Conservation (phyloP, 73 alveolate genomes). For the Symbiodinium natans region DNA sequence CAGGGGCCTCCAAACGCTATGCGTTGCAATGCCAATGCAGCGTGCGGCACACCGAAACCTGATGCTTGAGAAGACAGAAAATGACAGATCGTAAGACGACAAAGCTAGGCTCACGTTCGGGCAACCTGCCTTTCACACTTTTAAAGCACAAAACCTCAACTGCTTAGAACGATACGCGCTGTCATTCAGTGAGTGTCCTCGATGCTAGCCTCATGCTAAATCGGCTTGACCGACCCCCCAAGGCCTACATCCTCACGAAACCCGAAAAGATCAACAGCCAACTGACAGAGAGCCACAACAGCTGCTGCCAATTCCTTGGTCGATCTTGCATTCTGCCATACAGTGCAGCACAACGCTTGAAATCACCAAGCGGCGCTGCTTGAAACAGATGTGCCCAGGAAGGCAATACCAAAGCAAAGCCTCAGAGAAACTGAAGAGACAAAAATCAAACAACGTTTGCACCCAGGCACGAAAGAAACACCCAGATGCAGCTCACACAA, state of each 20-base stretch:
- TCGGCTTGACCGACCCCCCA: no score
- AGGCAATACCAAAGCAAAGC: not conserved
- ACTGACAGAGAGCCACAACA: not conserved
- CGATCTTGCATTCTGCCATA: not conserved
- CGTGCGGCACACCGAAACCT: constrained; percentile 1
- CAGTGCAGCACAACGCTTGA: not conserved
- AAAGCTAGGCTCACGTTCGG: no score
- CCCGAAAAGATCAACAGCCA: no score
- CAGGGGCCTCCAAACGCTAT: not conserved
- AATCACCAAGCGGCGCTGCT: not conserved
- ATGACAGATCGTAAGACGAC: not conserved
- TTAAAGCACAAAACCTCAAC: no score
- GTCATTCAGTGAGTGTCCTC: no score
- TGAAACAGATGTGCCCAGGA: not conserved
- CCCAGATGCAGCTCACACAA: no score
- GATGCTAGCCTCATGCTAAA: no score
- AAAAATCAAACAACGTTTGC: no score
- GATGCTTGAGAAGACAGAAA: not conserved
- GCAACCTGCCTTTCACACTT: no score
- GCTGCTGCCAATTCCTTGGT: not conserved
- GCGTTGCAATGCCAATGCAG: not conserved
- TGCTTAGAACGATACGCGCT: no score
- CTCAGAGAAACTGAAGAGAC: not conserved
- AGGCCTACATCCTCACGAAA: no score
- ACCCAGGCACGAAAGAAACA: no score